Conservation (phyloP, 176 grass and related monocot genomes). For the Otatea glauca region DNA sequence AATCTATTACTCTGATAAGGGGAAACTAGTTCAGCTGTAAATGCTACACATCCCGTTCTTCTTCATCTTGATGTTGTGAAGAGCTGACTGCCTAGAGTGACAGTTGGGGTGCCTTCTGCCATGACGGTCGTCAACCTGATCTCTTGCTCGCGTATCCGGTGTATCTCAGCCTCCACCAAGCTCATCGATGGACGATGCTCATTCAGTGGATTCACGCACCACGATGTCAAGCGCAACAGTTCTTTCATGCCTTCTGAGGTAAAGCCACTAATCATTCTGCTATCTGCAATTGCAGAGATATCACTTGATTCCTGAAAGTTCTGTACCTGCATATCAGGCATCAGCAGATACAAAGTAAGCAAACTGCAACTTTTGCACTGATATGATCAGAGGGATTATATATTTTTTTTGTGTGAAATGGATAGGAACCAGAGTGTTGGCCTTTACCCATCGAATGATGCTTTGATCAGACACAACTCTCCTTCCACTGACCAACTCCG, state of each 20-base stretch:
- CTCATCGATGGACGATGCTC: slow-evolving; percentile 76
- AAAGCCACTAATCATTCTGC: slow-evolving; percentile 66
- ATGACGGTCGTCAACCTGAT: slow-evolving; percentile 73
- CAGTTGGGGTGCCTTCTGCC: slow-evolving; percentile 65
- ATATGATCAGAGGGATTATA: background rate
- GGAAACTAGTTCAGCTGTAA: slow-evolving; percentile 35
- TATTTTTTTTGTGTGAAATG: background rate
- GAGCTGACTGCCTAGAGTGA: slow-evolving; percentile 94
- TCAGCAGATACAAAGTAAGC: slow-evolving; percentile 17
- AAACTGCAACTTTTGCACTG: background rate
- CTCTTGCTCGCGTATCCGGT: slow-evolving; percentile 78
- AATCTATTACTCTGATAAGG: slow-evolving; percentile 41
- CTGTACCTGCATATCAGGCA: slow-evolving; percentile 54
- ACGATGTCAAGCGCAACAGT: slow-evolving; percentile 66
- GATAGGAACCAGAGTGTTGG: background rate
- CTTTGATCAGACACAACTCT: slow-evolving; percentile 61
- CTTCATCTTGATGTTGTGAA: slow-evolving; percentile 71
- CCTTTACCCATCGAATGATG: slow-evolving; percentile 75
- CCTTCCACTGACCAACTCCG: slow-evolving; percentile 78
- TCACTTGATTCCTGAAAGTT: slow-evolving; percentile 66
- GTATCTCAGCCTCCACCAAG: slow-evolving; percentile 74
- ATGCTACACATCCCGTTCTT: slow-evolving; percentile 26
- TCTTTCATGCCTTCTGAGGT: slow-evolving; percentile 76
- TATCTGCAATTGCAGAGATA: slow-evolving; percentile 53
- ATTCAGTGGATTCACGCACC: slow-evolving; percentile 62